A percentile compares a stretch with the other conserved stretches of the same genome.
phyloP scores from a whole-genome alignment of 495 filamentous ascomycete genomes.

The Aspergillus sclerotioniger region DNA sequence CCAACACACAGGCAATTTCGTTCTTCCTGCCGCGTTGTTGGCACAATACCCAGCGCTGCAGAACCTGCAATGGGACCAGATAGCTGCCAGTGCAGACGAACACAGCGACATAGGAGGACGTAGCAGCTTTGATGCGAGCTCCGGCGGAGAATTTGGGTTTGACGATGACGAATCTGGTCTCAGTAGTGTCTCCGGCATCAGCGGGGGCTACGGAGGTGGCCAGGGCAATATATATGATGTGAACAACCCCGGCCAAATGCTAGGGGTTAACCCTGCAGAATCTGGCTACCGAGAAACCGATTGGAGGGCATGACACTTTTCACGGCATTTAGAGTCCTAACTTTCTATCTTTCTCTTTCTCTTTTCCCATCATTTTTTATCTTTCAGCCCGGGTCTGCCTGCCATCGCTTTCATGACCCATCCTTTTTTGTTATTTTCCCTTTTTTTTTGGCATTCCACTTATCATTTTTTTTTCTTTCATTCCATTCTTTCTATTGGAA shows the following conservation, averaged over 20 bases:
- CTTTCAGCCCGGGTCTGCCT: too few species aligned
- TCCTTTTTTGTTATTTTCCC: conserved; percentile 3
- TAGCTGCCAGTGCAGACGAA: conserved; percentile 51
- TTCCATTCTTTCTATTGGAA: conserved; percentile 9
- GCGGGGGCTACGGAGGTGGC: conserved; percentile 32
- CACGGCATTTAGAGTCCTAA: not conserved
- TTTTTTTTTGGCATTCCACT: conserved; percentile 3
- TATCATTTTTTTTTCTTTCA: conserved; percentile 4
- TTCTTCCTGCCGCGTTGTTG: conserved; percentile 82
- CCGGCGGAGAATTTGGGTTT: conserved; percentile 55
- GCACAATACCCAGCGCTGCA: conserved; percentile 91
- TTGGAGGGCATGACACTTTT: conserved; percentile 28
- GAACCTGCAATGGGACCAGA: conserved; percentile 72
- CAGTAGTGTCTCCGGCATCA: conserved; percentile 37
- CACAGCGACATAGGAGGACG: conserved; percentile 74
- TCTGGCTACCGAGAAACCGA: conserved; percentile 32
- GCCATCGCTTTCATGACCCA: too few species aligned
- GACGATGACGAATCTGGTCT: conserved; percentile 49
- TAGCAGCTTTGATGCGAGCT: conserved; percentile 88
- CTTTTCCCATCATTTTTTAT: too few species aligned
- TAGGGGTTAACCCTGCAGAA: conserved; percentile 34
- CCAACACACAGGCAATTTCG: conserved; percentile 52
- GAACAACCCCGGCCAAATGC: conserved; percentile 30
- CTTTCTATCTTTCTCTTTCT: conserved; percentile 8
- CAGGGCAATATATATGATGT: conserved; percentile 37